Evolutionary conservation across 768 basidiomycete species (phyloP), one percentile per base, ranked within the genome.

Genomic region (Suillus subaureus): DNA sequence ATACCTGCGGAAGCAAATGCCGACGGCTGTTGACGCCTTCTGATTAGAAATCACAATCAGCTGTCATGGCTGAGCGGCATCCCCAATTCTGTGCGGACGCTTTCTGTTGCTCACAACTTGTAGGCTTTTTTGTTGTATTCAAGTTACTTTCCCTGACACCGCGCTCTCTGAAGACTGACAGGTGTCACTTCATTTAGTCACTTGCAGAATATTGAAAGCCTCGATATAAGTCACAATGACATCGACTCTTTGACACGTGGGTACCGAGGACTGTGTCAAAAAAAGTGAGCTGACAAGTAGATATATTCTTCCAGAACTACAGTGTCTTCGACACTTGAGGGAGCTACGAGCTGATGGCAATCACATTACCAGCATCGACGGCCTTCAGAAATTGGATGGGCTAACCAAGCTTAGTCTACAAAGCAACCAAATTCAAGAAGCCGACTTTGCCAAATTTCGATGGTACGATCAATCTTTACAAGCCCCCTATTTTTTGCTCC

Each of bases 331-430:
- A 66, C 94, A 93, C 74, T 81, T 99, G 63, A 87, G 94, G 42
- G 95, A 98, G 75, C 86, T 99, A 62, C 90, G 87, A 64, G 92
- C 92, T n/a, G 94, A 99, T 74, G 85, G 87, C 61, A 99, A 98
- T 79, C 83, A 82, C 74, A 90, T 99, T 69, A 78, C 75, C 21
- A 87, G 83, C 72, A 70, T 94, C 18, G 88, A 90, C 49, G 95
- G 96, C 1, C 79, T 99, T 54, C 85, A 91, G 73, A 82, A 81
- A 66, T 85, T 98, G 81, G 91, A 92, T 70, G 85, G 88, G 23
- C 87, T 99, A 33, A 85, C 90, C 72, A 93, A 94, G 79, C 81
- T 99, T 64, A 94, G 92, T 71, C 77, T 94, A 66, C 87, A 89
- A 74, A 87, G 87, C 39, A 98, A 98, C 78, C 73, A 78, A 62